Base-by-base conservation (phyloP, 108 stramenopile species). In the Seminavis robusta region DNA sequence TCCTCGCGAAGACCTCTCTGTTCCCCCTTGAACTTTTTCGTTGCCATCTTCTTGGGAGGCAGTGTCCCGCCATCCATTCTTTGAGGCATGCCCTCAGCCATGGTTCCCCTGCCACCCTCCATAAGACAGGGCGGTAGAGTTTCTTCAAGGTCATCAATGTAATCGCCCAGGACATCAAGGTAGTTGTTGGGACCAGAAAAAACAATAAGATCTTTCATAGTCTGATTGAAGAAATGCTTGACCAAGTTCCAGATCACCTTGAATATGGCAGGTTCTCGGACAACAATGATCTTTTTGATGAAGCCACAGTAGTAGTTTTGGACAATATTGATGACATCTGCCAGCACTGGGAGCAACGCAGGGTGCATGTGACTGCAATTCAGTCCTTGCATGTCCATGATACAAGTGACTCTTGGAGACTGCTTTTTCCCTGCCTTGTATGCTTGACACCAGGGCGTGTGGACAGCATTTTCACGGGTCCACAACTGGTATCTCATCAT, bases 401-500 rank as follows among this genome's bases (percentile, higher is more conserved):
- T 33, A 15, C 45, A 16, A 3, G 19, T 1, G 2, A 47, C 33
- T 15, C 29, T 23, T 1, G 28, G 57, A 46, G 44, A 43, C 28
- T 13, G 23, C 28, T 20, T 31, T 32, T 7, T 19, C n/a, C n/a
- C n/a, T n/a, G n/a, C n/a, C 25, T 59, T 45, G 7, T 23, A 46
- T 30, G 31, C 29, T 59, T 61, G 26, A 2, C 51, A 10, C 56
- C 41, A 45, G 3, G 10, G 8, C 4, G 27, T 26, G 9, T 9
- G 6, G 36, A 20, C 21, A 11, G 41, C 34, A 8, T 27, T 20
- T 45, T 63, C 62, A 8, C 62, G 62, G 4, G 40, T 41, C 48
- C 49, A 63, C 17, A 63, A 53, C 15, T 31, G 52, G 23, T 63
- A 39, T 31, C 38, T 21, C 21, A 63, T 33, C 62, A 63, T 53